Evolutionary conservation across 768 basidiomycete species (phyloP), one percentile per base, ranked within the genome.

Genomic region (Tylopilus balloui): DNA sequence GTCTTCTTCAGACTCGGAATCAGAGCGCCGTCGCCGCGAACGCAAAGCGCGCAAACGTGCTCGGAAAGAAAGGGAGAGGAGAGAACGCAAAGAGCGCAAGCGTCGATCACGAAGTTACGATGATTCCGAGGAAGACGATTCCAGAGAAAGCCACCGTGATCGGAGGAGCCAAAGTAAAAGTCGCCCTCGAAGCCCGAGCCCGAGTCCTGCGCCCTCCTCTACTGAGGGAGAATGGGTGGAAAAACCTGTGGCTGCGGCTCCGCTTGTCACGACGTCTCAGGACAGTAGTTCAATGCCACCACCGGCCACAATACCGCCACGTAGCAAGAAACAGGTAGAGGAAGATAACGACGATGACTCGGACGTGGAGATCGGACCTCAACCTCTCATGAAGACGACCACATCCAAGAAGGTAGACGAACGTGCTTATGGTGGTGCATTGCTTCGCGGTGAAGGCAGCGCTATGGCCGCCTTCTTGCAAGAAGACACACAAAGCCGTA

Each of bases 401-500:
- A 52, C 71, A 6, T 72, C 72, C 49, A 82, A 78, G 57, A 79
- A 74, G 61, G 61, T 85, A 40, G 88, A 90, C 71, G 90, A 90
- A 60, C 81, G 92, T 20, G 80, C 87, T 38, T 99, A 92, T 63
- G 92, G 92, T 53, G 81, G 93, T 51, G 87, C 90, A 24, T 75
- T 99, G 42, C 78, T 93, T 11, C 88, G 88, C 5, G 96, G 96
- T 45, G 96, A 99, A 77, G 96, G 92, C 43, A 87, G 86, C 55
- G 96, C 96, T 31, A 98, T 99, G 93, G 96, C 96, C 2, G 91
- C 92, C 36, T 99, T 88, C 78, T 79, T 97, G 47, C 77, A 88
- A 63, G 95, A 96, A 3, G 80, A 84, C 54, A 81, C 86, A 13
- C 79, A 88, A 45, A 57, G 76, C 11, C 94, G 96, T 65, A 99